These are phyloP conservation scores for Scedosporium aurantiacum DNA, from an alignment of 2,329 filamentous ascomycete species.

Conservation along the genomic window DNA sequence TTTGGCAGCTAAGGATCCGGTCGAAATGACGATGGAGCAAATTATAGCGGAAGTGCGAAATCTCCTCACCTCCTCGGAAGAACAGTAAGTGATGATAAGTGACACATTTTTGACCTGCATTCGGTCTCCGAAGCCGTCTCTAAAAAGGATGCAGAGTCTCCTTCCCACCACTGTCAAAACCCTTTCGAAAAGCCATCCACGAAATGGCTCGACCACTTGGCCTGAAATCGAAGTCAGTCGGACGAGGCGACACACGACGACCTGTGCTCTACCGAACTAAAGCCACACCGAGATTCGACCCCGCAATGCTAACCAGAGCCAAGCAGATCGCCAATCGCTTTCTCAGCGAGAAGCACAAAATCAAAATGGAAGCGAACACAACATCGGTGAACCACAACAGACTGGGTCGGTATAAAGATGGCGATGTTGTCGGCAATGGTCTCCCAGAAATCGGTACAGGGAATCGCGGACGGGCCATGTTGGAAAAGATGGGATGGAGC, in stretches of 20 bases:
- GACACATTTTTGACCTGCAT: neutral
- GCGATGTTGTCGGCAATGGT: conserved; percentile 75
- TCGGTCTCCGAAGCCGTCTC: neutral
- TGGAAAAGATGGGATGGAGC: conserved; percentile 97
- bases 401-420: conserved; percentile 39
- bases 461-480: conserved; percentile 75
- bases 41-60: conserved; percentile 60
- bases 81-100: conserved; percentile 41
- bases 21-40: conserved; percentile 60
- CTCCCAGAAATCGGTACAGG: conserved; percentile 74
- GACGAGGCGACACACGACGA: conserved; percentile 60
- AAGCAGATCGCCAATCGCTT: neutral
- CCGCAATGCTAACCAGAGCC: neutral
- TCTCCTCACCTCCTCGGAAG: conserved; percentile 55
- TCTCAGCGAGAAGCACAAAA: neutral
- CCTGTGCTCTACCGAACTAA: conserved; percentile 67
- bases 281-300: conserved; percentile 49
- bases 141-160: conserved; percentile 39
- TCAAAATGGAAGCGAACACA: neutral
- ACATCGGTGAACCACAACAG: neutral
- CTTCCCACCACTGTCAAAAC: conserved; percentile 75
- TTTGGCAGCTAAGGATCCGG: conserved; percentile 58
- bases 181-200: conserved; percentile 68
- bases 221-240: conserved; percentile 75
- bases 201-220: conserved; percentile 64